These are phyloP conservation scores for Aspergillus indologenus DNA, from an alignment of 495 filamentous ascomycete genomes.

Conservation along the genomic window DNA sequence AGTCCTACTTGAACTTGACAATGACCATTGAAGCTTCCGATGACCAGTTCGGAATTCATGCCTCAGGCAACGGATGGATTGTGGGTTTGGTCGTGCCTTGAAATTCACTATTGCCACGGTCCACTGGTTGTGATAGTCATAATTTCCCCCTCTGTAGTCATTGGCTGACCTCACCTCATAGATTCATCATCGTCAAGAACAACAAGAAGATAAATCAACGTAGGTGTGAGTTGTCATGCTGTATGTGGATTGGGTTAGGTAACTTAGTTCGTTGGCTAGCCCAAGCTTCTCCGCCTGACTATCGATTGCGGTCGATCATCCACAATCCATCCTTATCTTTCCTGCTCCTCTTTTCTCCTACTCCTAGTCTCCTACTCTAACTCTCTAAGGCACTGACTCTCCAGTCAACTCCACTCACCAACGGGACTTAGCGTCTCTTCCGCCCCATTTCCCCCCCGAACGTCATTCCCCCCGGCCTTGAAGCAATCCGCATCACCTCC, in stretches of 20 bases:
- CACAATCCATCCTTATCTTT: not conserved
- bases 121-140: not conserved
- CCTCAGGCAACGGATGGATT: too few relatives aligned
- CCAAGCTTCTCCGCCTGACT: constrained; percentile 34
- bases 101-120: too few relatives aligned
- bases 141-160: not conserved
- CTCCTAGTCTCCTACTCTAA: not conserved
- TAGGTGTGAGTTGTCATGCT: constrained; percentile 26
- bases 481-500: constrained; percentile 12
- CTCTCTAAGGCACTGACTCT: too few relatives aligned
- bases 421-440: constrained; percentile 6
- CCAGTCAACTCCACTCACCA: constrained; percentile 6
- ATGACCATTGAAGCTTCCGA: too few relatives aligned
- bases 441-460: constrained; percentile 13
- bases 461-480: constrained; percentile 22
- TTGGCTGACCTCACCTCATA: not conserved
- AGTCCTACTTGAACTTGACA: too few relatives aligned
- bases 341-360: not conserved
- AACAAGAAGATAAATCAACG: constrained; percentile 5
- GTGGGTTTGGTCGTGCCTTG: too few relatives aligned
- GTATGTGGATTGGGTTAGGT: constrained; percentile 16
- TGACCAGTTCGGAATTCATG: too few relatives aligned
- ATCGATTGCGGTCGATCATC: constrained; percentile 23
- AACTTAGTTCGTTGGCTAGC: not conserved
- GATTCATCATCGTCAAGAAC: not conserved